A percentile compares a stretch with the other conserved stretches of the same genome.
Evolutionary conservation across 2,329 filamentous ascomycete genomes (phyloP).

Genomic region (Penicillium italicum): DNA sequence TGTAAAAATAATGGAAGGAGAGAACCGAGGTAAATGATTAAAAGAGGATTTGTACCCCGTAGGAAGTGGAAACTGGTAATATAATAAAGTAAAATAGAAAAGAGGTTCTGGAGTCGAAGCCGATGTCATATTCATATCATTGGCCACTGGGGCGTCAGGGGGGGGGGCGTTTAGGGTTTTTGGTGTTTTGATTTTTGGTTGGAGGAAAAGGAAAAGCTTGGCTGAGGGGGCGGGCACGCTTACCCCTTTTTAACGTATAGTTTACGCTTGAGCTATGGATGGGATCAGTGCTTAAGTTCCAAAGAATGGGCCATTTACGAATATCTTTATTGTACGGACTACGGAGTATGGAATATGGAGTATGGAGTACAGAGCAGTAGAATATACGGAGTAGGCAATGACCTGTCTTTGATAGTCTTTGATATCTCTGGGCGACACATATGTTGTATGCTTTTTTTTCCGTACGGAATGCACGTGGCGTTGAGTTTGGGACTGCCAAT

Average conservation of each 20-base stretch:
- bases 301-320: background rate
- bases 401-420: no score
- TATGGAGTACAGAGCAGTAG: no score
- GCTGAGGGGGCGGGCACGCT: background rate
- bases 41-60: background rate
- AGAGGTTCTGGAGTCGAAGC: background rate
- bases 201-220: constrained; percentile 4
- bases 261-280: constrained; percentile 3
- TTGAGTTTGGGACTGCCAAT: background rate
- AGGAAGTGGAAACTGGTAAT: background rate
- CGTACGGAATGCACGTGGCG: background rate
- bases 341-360: no score
- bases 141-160: constrained; percentile 5
- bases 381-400: no score
- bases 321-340: no score
- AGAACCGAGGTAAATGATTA: background rate
- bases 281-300: background rate
- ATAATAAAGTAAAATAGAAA: background rate
- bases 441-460: background rate
- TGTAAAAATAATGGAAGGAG: background rate
- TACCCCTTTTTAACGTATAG: background rate
- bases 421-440: background rate
- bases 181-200: background rate
- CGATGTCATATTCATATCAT: constrained; percentile 4
- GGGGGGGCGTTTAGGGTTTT: background rate